Base-by-base conservation (phyloP, 805 yeast species). In the Nakazawaea anatomiae region DNA sequence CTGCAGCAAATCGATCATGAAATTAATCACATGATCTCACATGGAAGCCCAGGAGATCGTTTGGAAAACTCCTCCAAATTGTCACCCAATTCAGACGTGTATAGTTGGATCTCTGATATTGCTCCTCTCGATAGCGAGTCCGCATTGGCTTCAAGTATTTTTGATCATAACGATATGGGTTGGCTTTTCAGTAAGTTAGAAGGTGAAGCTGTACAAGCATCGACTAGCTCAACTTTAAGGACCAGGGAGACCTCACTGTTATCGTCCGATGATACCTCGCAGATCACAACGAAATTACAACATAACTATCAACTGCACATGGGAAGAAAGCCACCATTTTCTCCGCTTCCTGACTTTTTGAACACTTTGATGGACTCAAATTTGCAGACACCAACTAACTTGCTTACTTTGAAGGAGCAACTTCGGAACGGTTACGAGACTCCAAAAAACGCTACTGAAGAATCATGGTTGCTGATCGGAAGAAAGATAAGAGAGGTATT, bases 111-210 rank as follows among this genome's bases (percentile, higher is more conserved):
- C 14, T 40, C 50, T 7, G 50, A 30, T 18, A 40, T 40, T 32
- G 39, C 44, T 14, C 49, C 49, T 4, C 39, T 47, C 12, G 50
- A 47, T 25, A 34, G 40, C 25, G 50, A 47, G 18, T 42, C 50
- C 10, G 50, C 45, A 5, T 25, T 53, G 9, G 46, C 48, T 8
- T 46, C 54, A 6, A 46, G 50, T 31, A n/a, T 53, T 10, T 58
- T 60, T 43, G 57, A 51, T 39, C 54, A 55, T n/a, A 51, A 57
- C 34, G 59, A 58, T 50, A 46, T 60, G 30, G 51, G 61, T 25
- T 60, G 64, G 64, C 57, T 60, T 25, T 60, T 60, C 51, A 41
- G 18, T n/a, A 41, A 56, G 54, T 27, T 40, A 31, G 32, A 36
- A 29, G 39, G 14, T 14, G 18, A 39, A 40, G 4, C 43, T 9